These are phyloP conservation scores for Vigna nakashimae DNA, from an alignment of 306 rosid species.

Conservation along the genomic window DNA sequence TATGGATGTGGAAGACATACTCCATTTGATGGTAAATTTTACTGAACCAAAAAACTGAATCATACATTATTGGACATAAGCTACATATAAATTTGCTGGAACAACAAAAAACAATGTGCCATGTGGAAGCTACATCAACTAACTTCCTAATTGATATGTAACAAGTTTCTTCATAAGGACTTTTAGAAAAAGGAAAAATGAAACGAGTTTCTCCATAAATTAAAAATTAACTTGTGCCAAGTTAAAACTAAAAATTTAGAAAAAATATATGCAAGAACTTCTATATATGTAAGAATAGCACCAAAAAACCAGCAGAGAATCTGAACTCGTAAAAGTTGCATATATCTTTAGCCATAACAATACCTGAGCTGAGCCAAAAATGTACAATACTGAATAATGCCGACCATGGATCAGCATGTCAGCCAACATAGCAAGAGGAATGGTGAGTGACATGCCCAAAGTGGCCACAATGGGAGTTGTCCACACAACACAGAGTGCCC, in stretches of 20 bases:
- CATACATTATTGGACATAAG: not conserved
- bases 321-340: not conserved
- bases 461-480: conserved; percentile 99
- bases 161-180: too few species aligned
- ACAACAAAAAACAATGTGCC: not conserved
- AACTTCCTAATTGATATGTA: not conserved
- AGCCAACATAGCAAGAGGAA: conserved; percentile 98
- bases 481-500: conserved; percentile 99
- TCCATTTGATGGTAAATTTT: not conserved
- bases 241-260: too few species aligned
- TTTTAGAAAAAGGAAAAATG: too few species aligned
- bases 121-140: not conserved
- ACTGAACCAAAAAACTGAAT: not conserved
- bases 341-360: conserved; percentile 18
- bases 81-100: not conserved
- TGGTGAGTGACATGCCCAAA: conserved; percentile 98
- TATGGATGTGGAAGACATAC: not conserved
- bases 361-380: conserved; percentile 96
- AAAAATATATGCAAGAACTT: too few species aligned
- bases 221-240: too few species aligned
- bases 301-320: too few species aligned
- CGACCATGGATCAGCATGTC: conserved; percentile 98
- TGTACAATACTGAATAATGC: conserved; percentile 87
- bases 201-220: too few species aligned
- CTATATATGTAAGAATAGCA: too few species aligned